Base-by-base conservation (phyloP, 768 basidiomycete genomes). In the Lentinus tigrinus region DNA sequence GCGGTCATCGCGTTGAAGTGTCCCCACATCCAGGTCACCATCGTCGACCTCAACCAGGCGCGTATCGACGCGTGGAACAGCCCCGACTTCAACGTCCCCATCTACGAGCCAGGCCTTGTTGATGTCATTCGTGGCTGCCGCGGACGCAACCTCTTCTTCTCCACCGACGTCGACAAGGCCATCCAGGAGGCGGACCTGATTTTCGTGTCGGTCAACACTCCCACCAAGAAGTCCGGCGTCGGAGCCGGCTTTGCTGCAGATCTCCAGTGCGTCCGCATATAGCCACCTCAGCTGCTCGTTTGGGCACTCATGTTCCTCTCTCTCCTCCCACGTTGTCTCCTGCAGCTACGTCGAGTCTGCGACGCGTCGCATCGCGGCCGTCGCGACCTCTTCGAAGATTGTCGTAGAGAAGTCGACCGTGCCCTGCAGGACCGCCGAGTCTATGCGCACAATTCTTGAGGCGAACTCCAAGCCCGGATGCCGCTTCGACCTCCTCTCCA, bases 391-490 rank as follows among this genome's bases (percentile, higher is more conserved):
- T 1, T 89, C 85, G 72, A 99, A 99, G 81, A 98, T 99, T 67
- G 97, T 99, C 52, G 95, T 99, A 60, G 97, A 99, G 72, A 99
- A 99, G 75, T 98, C 96, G 16, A 99, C 97, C 4, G 97, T 99
- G 9, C 97, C 97, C 38, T 98, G 95, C 78, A 88, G 97, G 63
- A 99, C 97, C 7, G 97, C 97, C 59, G 93, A 97, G 75, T 96
- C 95, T 19, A 99, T 99, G 97, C 93, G 96, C 67, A 97, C 93
- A 53, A 98, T 99, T 74, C 87, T 99, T 54, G 95, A 98, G 75
- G 95, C 96, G 65, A 99, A 99, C 81, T 96, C 96, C 38, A 93
- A 87, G 70, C 86, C 90, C 57, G 87, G 88, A 66, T 88, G 89
- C 75, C 85, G 85, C 58, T 99, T 99, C 69, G 95, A 98, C 70